Conservation (phyloP, 2,329 filamentous ascomycete genomes). For the Leptographium flavum region DNA sequence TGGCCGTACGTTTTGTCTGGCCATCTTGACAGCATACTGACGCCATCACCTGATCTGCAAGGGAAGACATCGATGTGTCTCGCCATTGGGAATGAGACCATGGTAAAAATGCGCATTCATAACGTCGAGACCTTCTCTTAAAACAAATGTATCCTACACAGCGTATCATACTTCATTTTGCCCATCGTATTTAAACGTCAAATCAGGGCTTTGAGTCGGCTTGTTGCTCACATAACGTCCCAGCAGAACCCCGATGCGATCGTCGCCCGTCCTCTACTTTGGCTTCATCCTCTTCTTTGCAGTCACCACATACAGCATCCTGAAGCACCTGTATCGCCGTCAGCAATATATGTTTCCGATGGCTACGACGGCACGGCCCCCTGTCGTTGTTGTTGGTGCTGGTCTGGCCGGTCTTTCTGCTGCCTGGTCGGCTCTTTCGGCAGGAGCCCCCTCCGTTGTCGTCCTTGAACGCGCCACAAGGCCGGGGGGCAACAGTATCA, state of each 20-base stretch:
- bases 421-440: slow-evolving; percentile 38
- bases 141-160: too few relatives aligned
- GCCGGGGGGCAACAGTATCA: slow-evolving; percentile 87
- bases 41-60: not conserved
- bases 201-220: too few relatives aligned
- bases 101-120: too few relatives aligned
- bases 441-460: slow-evolving; percentile 32
- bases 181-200: too few relatives aligned
- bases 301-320: not conserved
- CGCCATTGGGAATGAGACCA: too few relatives aligned
- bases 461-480: slow-evolving; percentile 47
- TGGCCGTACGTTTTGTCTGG: not conserved
- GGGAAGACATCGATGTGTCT: not conserved
- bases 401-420: slow-evolving; percentile 50
- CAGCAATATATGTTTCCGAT: not conserved
- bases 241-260: too few relatives aligned
- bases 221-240: too few relatives aligned
- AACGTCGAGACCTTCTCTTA: too few relatives aligned
- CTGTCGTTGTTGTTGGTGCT: slow-evolving; percentile 47
- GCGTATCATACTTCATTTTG: too few relatives aligned
- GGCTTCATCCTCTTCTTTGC: not conserved
- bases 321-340: not conserved
- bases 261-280: not conserved
- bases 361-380: not conserved
- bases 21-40: not conserved